Evolutionary conservation across 768 basidiomycete genomes (phyloP).

Genomic region (Cytidiella melzeri): DNA sequence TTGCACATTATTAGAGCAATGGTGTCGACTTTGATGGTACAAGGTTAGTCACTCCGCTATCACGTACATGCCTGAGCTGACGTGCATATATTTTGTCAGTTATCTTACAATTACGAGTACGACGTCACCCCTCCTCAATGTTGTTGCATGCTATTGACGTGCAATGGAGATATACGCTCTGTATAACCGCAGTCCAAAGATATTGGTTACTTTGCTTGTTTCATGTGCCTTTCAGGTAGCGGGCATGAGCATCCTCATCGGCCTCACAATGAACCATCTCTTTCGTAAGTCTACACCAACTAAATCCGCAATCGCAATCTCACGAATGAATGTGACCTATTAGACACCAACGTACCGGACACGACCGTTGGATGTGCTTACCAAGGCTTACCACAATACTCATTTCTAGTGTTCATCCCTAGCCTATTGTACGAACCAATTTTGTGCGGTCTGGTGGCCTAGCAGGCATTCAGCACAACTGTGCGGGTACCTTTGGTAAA

Average conservation of each 20-base stretch:
- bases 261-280: constrained; percentile 11
- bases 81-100: constrained; percentile 1
- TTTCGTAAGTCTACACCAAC: not conserved
- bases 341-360: not conserved
- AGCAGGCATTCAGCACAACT: constrained; percentile 10
- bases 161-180: constrained; percentile 12
- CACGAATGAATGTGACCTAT: too few relatives aligned
- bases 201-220: constrained; percentile 6
- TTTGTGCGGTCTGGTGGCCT: constrained; percentile 19
- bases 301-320: not conserved
- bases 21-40: not conserved
- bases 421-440: constrained; percentile 22
- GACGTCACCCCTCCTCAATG: not conserved
- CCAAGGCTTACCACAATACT: constrained; percentile 14
- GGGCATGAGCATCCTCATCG: constrained; percentile 11
- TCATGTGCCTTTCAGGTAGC: constrained; percentile 6
- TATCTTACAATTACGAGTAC: constrained; percentile 13
- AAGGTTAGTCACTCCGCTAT: not conserved
- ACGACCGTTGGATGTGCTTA: constrained; percentile 16
- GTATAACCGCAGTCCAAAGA: constrained; percentile 8
- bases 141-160: not conserved
- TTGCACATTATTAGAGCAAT: too few relatives aligned
- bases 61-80: not conserved
- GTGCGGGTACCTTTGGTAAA: constrained; percentile 4
- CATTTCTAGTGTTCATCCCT: constrained; percentile 22